Evolutionary conservation across 495 filamentous ascomycete species (phyloP), one percentile per base, ranked within the genome.

Genomic region (Echria macrotheca): DNA sequence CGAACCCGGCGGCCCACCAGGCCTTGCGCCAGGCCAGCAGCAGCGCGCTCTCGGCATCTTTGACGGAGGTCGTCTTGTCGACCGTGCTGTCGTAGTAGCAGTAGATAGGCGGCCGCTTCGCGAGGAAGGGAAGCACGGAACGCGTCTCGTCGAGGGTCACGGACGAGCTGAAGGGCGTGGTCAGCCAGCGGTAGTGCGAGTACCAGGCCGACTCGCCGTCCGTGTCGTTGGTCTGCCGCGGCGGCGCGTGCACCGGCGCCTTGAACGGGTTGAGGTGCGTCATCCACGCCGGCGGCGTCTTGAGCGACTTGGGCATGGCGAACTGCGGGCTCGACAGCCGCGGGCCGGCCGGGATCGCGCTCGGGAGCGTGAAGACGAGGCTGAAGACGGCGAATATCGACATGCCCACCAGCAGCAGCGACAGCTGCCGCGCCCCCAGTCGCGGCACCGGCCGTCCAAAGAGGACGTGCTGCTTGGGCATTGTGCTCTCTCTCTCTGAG

Each of bases 1-100:
- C 82, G 63, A 98, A 96, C 5, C 93, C 93, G 54, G 91, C 78
- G 10, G 90, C 89, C 82, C 86, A 96, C 87, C 89, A 96, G 6
- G 91, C 93, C 43, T 90, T 75, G 46, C 90, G 79, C 93, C 93
- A 98, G 45, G 85, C 79, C 44, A 94, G 75, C 29, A 98, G 71
- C 37, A 98, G 69, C 56, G 83, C 78, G 54, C 82, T 82, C 60
- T 97, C 87, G 3, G 87, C 84, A 24, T 82, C 77, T 50, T 79
- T 77, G 31, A 73, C 71, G 10, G 73, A 72, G 44, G 75, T 71
- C 35, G 81, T 79, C 54, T 81, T 79, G 53, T 84, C 75, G 45
- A 76, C 61, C 5, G 75, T 80, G 17, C 78, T 68, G 54, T 96
- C 88, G 60, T 95, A 95, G 65, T 88, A 98, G 43, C 91, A 95